Evolutionary conservation across 202 grass and related monocot species (phyloP).

Genomic region (Dendrocalamus latiflorus): DNA sequence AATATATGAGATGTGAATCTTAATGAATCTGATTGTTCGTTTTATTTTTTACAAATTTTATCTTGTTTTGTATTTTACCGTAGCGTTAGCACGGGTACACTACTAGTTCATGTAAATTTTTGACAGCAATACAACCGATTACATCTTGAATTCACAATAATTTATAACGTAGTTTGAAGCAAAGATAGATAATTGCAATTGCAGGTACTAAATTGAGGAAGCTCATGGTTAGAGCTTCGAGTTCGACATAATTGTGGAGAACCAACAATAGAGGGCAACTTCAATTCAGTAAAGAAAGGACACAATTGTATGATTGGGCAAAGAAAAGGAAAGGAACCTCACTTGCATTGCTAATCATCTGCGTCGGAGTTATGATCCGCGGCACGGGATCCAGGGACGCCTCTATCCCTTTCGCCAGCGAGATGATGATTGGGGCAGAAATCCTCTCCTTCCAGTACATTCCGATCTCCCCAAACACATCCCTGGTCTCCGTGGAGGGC

Average conservation of each 20-base stretch:
- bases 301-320: background rate
- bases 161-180: background rate
- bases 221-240: background rate
- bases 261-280: background rate
- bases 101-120: background rate
- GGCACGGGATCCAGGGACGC: slow-evolving; percentile 75
- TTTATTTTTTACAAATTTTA: too few species aligned
- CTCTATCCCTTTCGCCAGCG: slow-evolving; percentile 91
- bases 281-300: slow-evolving; percentile 1
- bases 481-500: slow-evolving; percentile 84
- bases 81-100: too few species aligned
- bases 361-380: slow-evolving; percentile 87
- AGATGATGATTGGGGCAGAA: slow-evolving; percentile 58
- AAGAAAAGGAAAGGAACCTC: slow-evolving; percentile 10
- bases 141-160: background rate
- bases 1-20: too few species aligned
- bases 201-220: slow-evolving; percentile 6
- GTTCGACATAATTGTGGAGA: background rate
- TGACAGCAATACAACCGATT: background rate
- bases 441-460: slow-evolving; percentile 96
- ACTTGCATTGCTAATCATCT: slow-evolving; percentile 97
- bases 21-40: too few species aligned
- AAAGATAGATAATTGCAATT: background rate
- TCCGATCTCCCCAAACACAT: slow-evolving; percentile 78
- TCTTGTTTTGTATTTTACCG: too few species aligned